phyloP scores from a whole-genome alignment of 257 asterid species.

The Solanum ossicruentum region DNA sequence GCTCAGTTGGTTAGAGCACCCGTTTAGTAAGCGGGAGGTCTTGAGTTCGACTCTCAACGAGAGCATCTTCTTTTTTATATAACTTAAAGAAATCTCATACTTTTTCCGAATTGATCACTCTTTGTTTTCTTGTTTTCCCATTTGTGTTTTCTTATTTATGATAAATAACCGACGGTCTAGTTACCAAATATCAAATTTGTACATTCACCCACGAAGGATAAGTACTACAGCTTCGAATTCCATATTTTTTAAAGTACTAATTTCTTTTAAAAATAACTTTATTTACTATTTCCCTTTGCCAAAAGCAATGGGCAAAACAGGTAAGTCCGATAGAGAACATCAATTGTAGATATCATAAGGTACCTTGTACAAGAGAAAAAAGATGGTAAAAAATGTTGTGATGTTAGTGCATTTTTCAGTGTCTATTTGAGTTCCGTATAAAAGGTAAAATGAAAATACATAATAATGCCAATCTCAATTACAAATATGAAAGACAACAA shows the following conservation, averaged over 20 bases:
- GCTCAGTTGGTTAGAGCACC: conserved; percentile 99
- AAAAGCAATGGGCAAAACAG: too few species aligned
- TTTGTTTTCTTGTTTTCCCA: background rate
- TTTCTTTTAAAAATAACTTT: too few species aligned
- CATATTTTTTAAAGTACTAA: background rate
- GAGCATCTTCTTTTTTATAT: background rate
- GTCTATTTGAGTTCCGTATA: background rate
- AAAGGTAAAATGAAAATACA: background rate
- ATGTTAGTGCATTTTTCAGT: background rate
- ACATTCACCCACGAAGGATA: too few species aligned
- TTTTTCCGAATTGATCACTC: background rate
- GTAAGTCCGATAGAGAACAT: background rate
- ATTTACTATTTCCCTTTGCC: too few species aligned
- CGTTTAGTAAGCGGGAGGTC: conserved; percentile 99
- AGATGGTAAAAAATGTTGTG: background rate
- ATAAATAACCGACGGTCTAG: background rate
- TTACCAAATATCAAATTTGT: background rate
- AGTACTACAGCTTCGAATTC: too few species aligned
- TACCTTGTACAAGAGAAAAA: background rate
- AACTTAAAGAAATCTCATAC: too few species aligned
- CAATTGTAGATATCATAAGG: background rate
- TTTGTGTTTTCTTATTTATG: background rate
- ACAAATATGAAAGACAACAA: background rate
- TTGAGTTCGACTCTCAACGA: conserved; percentile 50
- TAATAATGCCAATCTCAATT: background rate